Evolutionary conservation across 2,329 filamentous ascomycete genomes (phyloP), one percentile per base, ranked within the genome.

Genomic region (Exophiala viscosa): DNA sequence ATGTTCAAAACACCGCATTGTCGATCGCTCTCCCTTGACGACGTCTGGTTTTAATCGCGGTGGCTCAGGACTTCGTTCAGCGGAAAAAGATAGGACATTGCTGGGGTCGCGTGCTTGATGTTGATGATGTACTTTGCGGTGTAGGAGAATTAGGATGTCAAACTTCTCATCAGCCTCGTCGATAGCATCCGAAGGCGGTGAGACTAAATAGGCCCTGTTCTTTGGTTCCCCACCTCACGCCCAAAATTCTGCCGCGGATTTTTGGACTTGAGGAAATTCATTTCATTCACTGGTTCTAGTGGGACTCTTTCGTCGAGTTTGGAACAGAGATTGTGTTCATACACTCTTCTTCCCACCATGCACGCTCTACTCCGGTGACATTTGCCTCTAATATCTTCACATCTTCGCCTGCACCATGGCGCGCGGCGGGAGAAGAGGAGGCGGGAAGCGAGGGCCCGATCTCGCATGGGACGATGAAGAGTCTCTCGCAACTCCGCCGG

Each of bases 401-500:
- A 23, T 35, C 36, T 17, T n/a, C 10, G 34, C 18, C 23, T n/a
- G 36, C 50, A 50, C n/a, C 11, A 66, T 66, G 64, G 64, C 64
- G 34, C 59, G 65, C 42, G 64, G 64, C 40, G 62, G 64, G 15
- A 54, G 62, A 18, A 54, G 62, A 54, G 64, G 69, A 15, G 59
- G 64, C 59, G 69, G 67, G 36, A 66, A 67, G 35, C 60, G 60
- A 41, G 67, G 64, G 44, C 64, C 66, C 5, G 65, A 71, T 49
- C 69, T 67, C 55, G 73, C 74, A 58, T 72, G 66, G 34, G 72
- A 72, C 50, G 69, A 70, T 6, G 71, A 73, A 50, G 53, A 54
- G 20, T 38, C 49, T 28, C 20, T 45, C 13, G 66, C 69, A 43
- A 63, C 70, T 48, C 69, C 72, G 52, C 65, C 72, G 38, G 68